Evolutionary conservation across 805 yeast genomes (phyloP), one percentile per base, ranked within the genome.

Genomic region (Wickerhamomyces alni): DNA sequence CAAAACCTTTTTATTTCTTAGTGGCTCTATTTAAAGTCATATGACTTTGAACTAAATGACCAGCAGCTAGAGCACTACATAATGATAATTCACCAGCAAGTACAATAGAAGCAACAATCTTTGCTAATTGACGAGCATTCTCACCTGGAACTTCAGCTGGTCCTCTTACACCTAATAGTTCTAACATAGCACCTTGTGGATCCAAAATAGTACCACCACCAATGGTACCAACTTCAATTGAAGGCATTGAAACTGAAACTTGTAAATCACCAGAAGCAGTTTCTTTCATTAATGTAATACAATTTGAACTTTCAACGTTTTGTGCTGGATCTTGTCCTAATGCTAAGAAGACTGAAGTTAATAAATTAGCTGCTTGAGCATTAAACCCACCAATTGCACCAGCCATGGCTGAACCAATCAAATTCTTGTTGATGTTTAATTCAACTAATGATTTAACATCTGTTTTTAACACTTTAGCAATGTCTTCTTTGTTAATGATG

Each of bases 291-390:
- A 93, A 71, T 1, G 99, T 93, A 43, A 93, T 91, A 81, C 99
- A 93, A 66, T 89, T 91, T 25, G 97, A 87, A 44, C 94, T 82
- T 68, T 91, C 99, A 38, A 93, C 97, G 58, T 93, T 93, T 68
- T 93, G 99, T 2, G 99, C 99, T n/a, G 99, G 99, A 65, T 93
- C 99, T 70, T 93, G 99, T 42, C 99, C 99, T 43, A 95, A 77
- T 5, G 99, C 99, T 48, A 93, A 67, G 61, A 67, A 93, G 19
- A 93, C 82, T 10, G 99, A 98, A 27, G 99, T 94, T 27, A 93
- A 91, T 51, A 93, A 66, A 62, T 93, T 93, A 35, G 99, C 94
- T 39, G 99, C 98, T 54, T 93, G 99, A 0, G 99, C 99, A 59
- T 93, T 93, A 67, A 86, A 89, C 2, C 99, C 99, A 59, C 99